Evolutionary conservation across 2,329 filamentous ascomycete genomes (phyloP), one percentile per base, ranked within the genome.

Genomic region (Sporothrix pseudoabietina): DNA sequence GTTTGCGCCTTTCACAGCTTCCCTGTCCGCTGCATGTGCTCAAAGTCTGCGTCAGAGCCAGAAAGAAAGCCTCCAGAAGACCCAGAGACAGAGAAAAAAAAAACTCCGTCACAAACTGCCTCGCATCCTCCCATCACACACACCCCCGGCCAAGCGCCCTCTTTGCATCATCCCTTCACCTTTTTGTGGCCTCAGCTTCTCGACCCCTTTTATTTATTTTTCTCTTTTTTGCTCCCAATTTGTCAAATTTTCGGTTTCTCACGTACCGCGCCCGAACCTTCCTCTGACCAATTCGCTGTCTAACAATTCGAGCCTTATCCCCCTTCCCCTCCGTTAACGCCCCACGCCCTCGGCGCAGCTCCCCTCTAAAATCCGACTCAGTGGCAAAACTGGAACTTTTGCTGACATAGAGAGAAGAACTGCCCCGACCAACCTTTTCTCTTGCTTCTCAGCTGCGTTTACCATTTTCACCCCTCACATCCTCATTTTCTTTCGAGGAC

Each of bases 341-440:
- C 71, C 57, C 68, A 49, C 68, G 57, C 65, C 26, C 47, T 72
- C 68, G 68, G 59, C 65, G 59, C 39, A 16, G 72, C 61, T 69
- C 44, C 65, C 49, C 55, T 55, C 32, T 74, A 74, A 75, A 75
- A 71, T 71, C 74, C 72, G 74, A 69, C 49, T 35, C 52, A 59
- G 72, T 74, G 74, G 74, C 72, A 59, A 74, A 74, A 72, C 57
- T 68, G 16, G n/a, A 55, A 14, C 70, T 52, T 70, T 69, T 74
- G 74, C 74, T 75, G 74, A 75, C 74, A 72, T 44, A 35, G 35
- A 73, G 39, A 57, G 12, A 61, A 35, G 49, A 59, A 63, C 41
- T 55, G 44, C 66, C 44, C 52, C 63, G 63, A 68, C 63, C 66
- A 71, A 26, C 35, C 16, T 39, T 68, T 68, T 49, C 26, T 41